These are phyloP conservation scores for Gossypium gossypioides DNA, from an alignment of 441 rosid genomes.

Conservation along the genomic window DNA sequence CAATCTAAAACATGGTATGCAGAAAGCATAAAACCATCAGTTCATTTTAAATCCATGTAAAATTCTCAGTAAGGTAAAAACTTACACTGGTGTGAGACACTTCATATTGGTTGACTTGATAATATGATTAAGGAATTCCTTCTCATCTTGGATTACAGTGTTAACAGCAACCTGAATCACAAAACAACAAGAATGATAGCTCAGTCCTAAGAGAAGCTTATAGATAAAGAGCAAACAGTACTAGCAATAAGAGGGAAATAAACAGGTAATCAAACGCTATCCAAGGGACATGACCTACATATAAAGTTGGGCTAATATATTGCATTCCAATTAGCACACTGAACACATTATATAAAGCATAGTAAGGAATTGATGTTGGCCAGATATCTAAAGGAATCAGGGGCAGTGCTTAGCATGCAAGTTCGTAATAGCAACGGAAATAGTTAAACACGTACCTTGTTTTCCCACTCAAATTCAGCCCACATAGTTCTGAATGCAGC, in stretches of 20 bases:
- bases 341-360: not conserved
- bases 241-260: not conserved
- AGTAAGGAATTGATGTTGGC: not conserved
- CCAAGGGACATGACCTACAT: not conserved
- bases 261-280: not conserved
- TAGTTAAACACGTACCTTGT: slow-evolving; percentile 44
- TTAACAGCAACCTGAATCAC: slow-evolving; percentile 75
- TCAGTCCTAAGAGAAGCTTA: not conserved
- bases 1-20: not conserved
- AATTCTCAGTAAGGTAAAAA: not conserved
- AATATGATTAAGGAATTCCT: slow-evolving; percentile 72
- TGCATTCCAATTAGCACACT: not conserved
- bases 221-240: not conserved
- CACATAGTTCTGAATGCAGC: slow-evolving; percentile 85
- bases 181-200: not conserved
- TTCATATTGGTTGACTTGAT: slow-evolving; percentile 87
- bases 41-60: not conserved
- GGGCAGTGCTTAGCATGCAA: not conserved
- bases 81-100: slow-evolving; percentile 84
- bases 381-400: not conserved
- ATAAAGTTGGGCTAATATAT: not conserved
- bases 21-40: not conserved
- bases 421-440: not conserved
- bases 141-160: slow-evolving; percentile 66
- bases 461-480: slow-evolving; percentile 99